Evolutionary conservation across 2,329 filamentous ascomycete genomes (phyloP), one percentile per base, ranked within the genome.

Genomic region (Didymella arachidicola): DNA sequence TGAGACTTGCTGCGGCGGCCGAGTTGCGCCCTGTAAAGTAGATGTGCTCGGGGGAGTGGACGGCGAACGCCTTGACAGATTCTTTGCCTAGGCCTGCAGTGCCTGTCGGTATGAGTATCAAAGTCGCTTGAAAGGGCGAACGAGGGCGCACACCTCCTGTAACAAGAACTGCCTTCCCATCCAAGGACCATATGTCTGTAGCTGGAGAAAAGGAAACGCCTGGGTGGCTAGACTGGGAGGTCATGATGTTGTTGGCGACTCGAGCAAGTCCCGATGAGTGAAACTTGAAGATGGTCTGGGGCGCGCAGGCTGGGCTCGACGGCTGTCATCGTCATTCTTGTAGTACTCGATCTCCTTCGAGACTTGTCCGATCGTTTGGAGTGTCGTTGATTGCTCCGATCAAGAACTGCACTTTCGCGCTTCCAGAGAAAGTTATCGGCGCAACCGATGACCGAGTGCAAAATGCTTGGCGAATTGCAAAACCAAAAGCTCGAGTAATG

Each of bases 11-110:
- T 26, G 74, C 79, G 26, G 76, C 76, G 26, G 65, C 61, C 6
- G 62, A 56, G 34, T 74, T 79, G 43, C 80, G 77, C 2, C 77
- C 78, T 4, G 76, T 74, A 57, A 84, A 74, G 66, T 77, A 80
- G 49, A 84, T 79, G 1, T 75, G 70, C 11, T 58, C 57, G 7
- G 80, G 79, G 5, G 75, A 72, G 62, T 81, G 79, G 25, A 71
- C 71, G 10, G 78, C 76, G 11, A 82, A 72, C 2, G 73, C 71
- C 45, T 71, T 68, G 12, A 81, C 69, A 11, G 77, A 73, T 56
- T 77, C 74, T 26, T 73, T 73, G 26, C 81, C 81, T 19, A 82
- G 67, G 1, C 81, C 81, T n/a, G 72, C 68, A 32, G 79, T 82
- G 39, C 78, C 77, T 75, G 32, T n/a, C 11, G 29, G 16, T 2